Base-by-base conservation (phyloP, 2,329 filamentous ascomycete species). In the Ascochyta lentis region DNA sequence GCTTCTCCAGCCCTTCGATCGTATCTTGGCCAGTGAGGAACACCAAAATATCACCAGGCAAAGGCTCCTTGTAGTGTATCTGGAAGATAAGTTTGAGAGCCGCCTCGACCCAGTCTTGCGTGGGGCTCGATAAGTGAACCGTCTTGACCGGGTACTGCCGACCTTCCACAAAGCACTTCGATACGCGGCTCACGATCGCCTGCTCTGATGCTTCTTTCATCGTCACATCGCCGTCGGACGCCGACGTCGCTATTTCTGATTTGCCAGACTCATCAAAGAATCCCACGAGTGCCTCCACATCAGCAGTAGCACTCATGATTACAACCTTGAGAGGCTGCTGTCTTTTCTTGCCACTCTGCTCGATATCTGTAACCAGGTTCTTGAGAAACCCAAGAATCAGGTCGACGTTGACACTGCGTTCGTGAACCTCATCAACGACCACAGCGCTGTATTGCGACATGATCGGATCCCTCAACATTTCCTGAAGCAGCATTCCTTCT, bases 301-400 rank as follows among this genome's bases (percentile, higher is more conserved):
- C 91, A 34, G 92, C 91, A 6, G 95, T 99, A 45, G 95, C 95
- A 82, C 93, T 97, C 95, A 99, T 99, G 70, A 98, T 86, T 31
- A 96, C 85, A 3, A 98, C 87, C 74, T 96, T 98, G 52, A 99
- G 79, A 1, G 90, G 88, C 46, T 66, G 54, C 26, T 69, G 64
- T 22, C 72, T 66, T 27, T 89, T 79, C 5, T 89, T 90, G 4
- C 89, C 85, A 6, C 90, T 86, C 40, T 84, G 80, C 34, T 85
- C 83, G 51, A 87, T 81, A 2, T 83, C 80, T 0, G 81, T 79
- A 1, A 95, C 78, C 42, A 98, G 84, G 58, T 90, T 89, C 70
- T 91, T 91, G 59, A 99, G 73, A 62, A 99, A 98, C 0, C 95
- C 95, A 24, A 96, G 81, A 9, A 97, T 82, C 24, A 99, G 78